Evolutionary conservation across 2,329 filamentous ascomycete genomes (phyloP), one percentile per base, ranked within the genome.

Genomic region (Aspergillus japonicus): DNA sequence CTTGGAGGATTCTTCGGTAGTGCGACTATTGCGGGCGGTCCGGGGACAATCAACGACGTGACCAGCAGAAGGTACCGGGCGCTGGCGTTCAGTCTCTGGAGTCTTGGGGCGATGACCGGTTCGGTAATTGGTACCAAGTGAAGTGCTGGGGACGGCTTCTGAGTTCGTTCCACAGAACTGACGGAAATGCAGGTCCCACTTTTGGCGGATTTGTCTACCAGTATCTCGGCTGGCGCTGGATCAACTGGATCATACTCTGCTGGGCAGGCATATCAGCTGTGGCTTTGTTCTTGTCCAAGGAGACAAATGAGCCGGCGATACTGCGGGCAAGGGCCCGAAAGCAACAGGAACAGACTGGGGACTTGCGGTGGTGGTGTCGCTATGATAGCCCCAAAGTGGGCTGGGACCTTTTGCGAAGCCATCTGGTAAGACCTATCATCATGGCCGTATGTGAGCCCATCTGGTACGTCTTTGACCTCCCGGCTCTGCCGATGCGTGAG

Each of bases 11-110:
- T 83, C 54, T 88, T 87, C 52, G 88, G 89, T 4, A 82, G 89
- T 0, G 89, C 88, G 26, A 87, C 92, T 83, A 85, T 95, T 21
- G 84, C 85, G 16, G 94, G 92, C 71, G 85, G 87, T 2, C 90
- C 91, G 0, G 91, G 90, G 2, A 90, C 86, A 1, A 83, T 95
- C 3, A 87, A 89, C 42, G 91, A 96, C 71, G 89, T 95, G 51
- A 86, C 89, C 11, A 81, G 82, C 14, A 89, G 91, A 29, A 84
- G 92, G 51, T 85, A 89, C 66, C 85, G 91, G 19, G 89, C 90
- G 2, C 76, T 92, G n/a, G 87, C 87, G 54, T 89, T 95, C 74
- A 89, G 85, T n/a, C 81, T 92, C 31, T 94, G 90, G 85, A 83
- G 81, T 33, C 85, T 95, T 47, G 90, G 89, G 0, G 90, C 91